These are phyloP conservation scores for Tricholoma sp. DNA, from an alignment of 768 basidiomycete species.

Conservation along the genomic window DNA sequence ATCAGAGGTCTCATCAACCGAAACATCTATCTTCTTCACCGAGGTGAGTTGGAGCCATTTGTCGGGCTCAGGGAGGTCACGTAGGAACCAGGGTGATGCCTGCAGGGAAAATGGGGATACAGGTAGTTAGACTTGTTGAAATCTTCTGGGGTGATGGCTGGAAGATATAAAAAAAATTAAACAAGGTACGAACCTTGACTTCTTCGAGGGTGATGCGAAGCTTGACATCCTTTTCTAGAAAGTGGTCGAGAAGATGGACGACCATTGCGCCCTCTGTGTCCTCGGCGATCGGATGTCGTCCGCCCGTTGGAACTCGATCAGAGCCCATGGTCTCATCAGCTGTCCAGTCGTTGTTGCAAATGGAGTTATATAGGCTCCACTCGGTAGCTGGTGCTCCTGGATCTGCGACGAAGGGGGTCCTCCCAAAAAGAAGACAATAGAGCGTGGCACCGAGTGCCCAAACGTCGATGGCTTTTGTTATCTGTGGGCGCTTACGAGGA, in stretches of 20 bases:
- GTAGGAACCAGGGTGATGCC: slow-evolving; percentile 62
- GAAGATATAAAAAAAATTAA: slow-evolving; percentile 2
- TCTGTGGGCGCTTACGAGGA: slow-evolving; percentile 37
- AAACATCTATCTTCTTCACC: slow-evolving; percentile 43
- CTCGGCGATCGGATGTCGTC: slow-evolving; percentile 41
- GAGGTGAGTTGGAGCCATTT: slow-evolving; percentile 59
- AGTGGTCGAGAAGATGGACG: slow-evolving; percentile 62
- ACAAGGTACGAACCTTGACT: slow-evolving; percentile 58
- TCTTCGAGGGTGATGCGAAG: slow-evolving; percentile 74
- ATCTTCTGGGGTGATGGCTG: background rate
- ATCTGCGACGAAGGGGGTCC: slow-evolving; percentile 60
- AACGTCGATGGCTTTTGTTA: slow-evolving; percentile 93
- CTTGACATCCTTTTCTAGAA: slow-evolving; percentile 77
- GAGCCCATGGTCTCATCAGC: slow-evolving; percentile 67
- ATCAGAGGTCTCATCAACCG: slow-evolving; percentile 70
- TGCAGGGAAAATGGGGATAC: slow-evolving; percentile 20
- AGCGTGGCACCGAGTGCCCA: slow-evolving; percentile 98
- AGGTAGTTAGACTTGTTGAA: slow-evolving; percentile 7
- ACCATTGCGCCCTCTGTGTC: slow-evolving; percentile 55
- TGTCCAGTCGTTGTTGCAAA: slow-evolving; percentile 72
- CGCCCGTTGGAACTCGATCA: slow-evolving; percentile 62
- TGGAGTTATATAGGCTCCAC: slow-evolving; percentile 74
- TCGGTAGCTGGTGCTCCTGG: slow-evolving; percentile 36
- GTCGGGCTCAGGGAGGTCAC: slow-evolving; percentile 59
- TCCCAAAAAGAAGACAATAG: slow-evolving; percentile 90